Evolutionary conservation across 306 rosid species (phyloP), one percentile per base, ranked within the genome.

Genomic region (Corylus heterophylla): DNA sequence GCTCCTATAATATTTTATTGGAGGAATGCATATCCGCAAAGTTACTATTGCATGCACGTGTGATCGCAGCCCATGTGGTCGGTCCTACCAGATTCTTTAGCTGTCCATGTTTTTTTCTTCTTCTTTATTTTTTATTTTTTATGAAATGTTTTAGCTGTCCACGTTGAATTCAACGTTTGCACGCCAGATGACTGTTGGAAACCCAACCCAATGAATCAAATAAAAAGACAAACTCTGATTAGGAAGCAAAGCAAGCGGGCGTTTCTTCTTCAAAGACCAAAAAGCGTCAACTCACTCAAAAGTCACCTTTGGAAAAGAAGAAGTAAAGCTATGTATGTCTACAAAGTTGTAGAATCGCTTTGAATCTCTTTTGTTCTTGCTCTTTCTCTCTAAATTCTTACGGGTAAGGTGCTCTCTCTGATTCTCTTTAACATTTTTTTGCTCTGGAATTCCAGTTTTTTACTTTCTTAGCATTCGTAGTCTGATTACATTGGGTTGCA

Each of bases 381-480:
- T 49, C 71, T 74, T 29, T 47, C 61, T 49, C 59, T 48, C 27
- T 20, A 17, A 63, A 29, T 12, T 55, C 31, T 76, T 58, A 13
- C 84, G 72, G 88, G 88, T 85, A 9, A 74, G 16, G 3, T 78
- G 67, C 74, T 79, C 73, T 63, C 68, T 83, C 64, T 45, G 45
- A 1, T 22, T 71, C 49, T 61, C 37, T 54, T 74, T 1, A 2
- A 67, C 12, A 16, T 67, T 67, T 31, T 31, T 18, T 67, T 35
- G 25, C 71, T 37, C 39, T 67, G 50, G 20, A 42, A 68, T 18
- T 42, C 8, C 51, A 18, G 8, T 42, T 68, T 42, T 62, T 5
- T 18, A n/a, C 11, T n/a, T 35, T 39, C 42, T 9, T 6, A 39
- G 25, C 17, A 42, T 68, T 68, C 17, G 9, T 68, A 12, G 29